These are phyloP conservation scores for Decorospora gaudefroyi DNA, from an alignment of 2,329 filamentous ascomycete genomes.

Conservation along the genomic window DNA sequence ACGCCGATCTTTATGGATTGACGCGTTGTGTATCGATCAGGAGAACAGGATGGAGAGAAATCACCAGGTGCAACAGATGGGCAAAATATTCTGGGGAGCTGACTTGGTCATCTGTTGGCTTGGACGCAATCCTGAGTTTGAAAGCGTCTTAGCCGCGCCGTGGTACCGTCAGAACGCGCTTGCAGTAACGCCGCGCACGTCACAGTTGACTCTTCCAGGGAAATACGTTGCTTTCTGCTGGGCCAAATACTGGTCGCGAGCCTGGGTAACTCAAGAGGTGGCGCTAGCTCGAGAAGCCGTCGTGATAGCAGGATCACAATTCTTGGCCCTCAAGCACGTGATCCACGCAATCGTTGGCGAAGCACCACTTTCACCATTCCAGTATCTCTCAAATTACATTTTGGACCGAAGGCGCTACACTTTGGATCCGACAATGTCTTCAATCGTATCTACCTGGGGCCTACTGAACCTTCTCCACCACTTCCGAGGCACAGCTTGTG, in stretches of 20 bases:
- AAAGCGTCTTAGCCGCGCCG: neutral
- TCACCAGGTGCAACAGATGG: constrained; percentile 4
- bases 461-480: too few relatives aligned
- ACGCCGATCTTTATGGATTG: too few relatives aligned
- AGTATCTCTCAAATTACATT: too few relatives aligned
- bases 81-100: neutral
- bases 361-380: too few relatives aligned
- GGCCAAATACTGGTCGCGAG: constrained; percentile 6
- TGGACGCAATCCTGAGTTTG: neutral
- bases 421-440: neutral
- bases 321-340: too few relatives aligned
- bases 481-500: neutral
- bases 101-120: neutral
- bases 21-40: constrained; percentile 14
- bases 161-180: neutral
- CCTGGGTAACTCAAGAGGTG: constrained; percentile 10
- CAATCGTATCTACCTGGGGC: neutral
- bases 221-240: neutral
- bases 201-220: neutral
- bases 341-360: too few relatives aligned
- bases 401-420: neutral
- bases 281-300: neutral
- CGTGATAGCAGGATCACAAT: neutral
- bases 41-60: neutral
- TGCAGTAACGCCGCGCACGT: neutral